These are phyloP conservation scores for Tetrahymena thermophila DNA, from an alignment of 73 alveolate species.

Conservation along the genomic window DNA sequence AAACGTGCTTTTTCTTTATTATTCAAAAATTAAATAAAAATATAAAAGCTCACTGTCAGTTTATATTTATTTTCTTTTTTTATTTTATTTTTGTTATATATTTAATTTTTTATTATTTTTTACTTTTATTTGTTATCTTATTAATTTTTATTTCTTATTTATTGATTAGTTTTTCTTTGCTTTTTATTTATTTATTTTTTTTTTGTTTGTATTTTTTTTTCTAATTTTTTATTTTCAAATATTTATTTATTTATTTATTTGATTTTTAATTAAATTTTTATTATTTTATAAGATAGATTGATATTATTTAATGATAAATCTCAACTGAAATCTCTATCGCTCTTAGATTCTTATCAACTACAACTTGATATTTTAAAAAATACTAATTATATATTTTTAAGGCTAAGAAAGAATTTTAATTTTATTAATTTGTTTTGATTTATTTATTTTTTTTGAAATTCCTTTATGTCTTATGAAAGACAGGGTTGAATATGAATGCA, in stretches of 20 bases:
- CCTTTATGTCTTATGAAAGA: background rate
- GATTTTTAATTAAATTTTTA: background rate
- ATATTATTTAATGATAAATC: background rate
- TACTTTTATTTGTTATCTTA: background rate
- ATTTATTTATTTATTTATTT: background rate
- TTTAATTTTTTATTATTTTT: background rate
- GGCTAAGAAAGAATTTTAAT: background rate
- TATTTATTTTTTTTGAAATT: background rate
- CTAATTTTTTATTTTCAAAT: background rate
- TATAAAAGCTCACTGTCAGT: background rate
- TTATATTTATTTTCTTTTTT: background rate
- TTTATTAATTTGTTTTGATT: background rate
- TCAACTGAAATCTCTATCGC: background rate
- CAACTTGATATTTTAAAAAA: background rate
- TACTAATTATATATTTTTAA: background rate
- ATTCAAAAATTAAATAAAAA: too few relatives aligned
- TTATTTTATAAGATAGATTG: background rate
- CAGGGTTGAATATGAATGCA: background rate
- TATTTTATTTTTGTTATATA: background rate
- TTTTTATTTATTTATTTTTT: background rate
- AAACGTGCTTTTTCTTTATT: too few relatives aligned
- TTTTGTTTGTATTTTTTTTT: background rate
- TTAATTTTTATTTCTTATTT: background rate
- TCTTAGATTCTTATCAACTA: background rate
- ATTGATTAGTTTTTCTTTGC: too few relatives aligned